Conservation (phyloP, 2,329 filamentous ascomycete genomes). For the Colletotrichum paranaense region DNA sequence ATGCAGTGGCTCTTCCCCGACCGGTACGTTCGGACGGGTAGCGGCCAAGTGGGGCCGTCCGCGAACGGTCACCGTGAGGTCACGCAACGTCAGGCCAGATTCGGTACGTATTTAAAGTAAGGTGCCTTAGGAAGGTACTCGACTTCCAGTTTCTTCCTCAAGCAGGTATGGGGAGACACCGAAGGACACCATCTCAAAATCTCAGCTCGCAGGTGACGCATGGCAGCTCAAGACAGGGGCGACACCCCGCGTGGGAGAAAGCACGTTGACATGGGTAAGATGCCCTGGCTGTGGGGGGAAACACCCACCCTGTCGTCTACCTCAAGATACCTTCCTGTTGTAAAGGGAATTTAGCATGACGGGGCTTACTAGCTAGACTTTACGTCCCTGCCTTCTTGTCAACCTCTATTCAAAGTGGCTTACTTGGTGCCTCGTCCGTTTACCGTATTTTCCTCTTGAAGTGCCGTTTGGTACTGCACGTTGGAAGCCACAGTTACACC, state of each 20-base stretch:
- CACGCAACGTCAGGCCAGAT: conserved; percentile 6
- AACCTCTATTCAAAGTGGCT: not conserved
- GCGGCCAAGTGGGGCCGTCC: conserved; percentile 25
- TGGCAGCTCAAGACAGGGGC: not conserved
- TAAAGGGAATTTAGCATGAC: too few relatives aligned
- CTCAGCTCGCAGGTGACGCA: not conserved
- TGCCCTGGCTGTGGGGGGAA: not conserved
- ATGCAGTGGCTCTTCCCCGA: not conserved
- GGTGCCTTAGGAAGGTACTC: not conserved
- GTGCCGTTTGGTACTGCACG: not conserved
- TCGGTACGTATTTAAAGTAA: not conserved
- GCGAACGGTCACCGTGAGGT: not conserved
- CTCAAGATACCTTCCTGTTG: not conserved
- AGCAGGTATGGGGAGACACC: not conserved
- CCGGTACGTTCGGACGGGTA: conserved; percentile 22
- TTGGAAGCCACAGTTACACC: conserved; percentile 10
- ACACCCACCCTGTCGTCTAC: not conserved
- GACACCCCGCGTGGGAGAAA: not conserved
- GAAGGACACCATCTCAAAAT: not conserved
- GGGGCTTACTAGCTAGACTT: too few relatives aligned
- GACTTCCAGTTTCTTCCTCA: not conserved
- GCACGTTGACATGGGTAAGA: not conserved
- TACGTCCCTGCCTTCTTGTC: not conserved
- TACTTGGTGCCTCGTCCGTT: too few relatives aligned
- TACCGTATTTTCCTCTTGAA: not conserved